A percentile compares a stretch with the other conserved stretches of the same genome.
Conservation (phyloP, 2,329 filamentous ascomycete genomes). For the Exserohilum turcica region DNA sequence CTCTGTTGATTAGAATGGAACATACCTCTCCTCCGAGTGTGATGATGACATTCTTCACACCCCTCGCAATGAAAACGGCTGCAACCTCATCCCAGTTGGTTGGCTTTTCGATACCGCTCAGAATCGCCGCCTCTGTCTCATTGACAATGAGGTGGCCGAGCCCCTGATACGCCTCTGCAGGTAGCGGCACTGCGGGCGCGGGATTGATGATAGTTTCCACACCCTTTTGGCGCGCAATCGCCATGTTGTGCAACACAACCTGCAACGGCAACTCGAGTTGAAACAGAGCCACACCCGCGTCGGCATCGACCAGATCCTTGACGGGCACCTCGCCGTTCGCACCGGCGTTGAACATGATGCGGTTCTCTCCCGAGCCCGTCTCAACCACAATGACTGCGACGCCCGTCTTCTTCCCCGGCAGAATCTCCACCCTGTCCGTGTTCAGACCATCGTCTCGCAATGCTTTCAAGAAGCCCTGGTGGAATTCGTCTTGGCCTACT, state of each 20-base stretch:
- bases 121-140: conserved; percentile 82
- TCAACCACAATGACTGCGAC: conserved; percentile 58
- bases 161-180: conserved; percentile 66
- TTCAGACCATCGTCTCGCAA: conserved; percentile 54
- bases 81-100: conserved; percentile 44
- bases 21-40: conserved; percentile 80
- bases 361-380: conserved; percentile 54
- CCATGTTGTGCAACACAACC: conserved; percentile 48
- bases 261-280: conserved; percentile 55
- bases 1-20: background rate
- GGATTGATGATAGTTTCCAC: conserved; percentile 77
- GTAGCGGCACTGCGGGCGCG: conserved; percentile 71
- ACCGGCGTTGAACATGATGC: conserved; percentile 55
- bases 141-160: conserved; percentile 86
- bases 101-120: conserved; percentile 60
- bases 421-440: conserved; percentile 45
- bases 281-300: conserved; percentile 52
- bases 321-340: conserved; percentile 52
- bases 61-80: conserved; percentile 65
- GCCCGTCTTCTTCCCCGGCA: conserved; percentile 54
- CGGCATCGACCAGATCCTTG: conserved; percentile 47
- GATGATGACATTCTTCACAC: conserved; percentile 78
- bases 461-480: conserved; percentile 48
- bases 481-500: conserved; percentile 55
- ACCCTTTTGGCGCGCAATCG: conserved; percentile 38